phyloP scores from a whole-genome alignment of 2,329 filamentous ascomycete species.

The Sphaceloma murrayae region DNA sequence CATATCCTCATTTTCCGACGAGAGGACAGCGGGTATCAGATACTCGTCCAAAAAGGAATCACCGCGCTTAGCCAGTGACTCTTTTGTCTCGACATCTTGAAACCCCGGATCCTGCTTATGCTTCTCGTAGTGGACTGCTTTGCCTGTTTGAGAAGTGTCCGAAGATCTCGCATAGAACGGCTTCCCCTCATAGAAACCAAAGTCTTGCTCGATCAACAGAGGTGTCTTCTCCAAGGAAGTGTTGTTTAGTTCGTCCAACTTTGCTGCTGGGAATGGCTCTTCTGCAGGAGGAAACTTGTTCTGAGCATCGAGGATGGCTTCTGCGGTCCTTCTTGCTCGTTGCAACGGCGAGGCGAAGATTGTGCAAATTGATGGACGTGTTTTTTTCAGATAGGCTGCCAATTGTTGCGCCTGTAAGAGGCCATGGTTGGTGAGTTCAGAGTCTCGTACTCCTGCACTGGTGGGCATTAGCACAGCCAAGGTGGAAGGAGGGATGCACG shows the following conservation, averaged over 20 bases:
- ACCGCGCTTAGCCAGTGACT: constrained; percentile 55
- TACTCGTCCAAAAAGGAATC: constrained; percentile 57
- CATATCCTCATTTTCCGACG: too few species aligned
- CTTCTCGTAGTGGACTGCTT: constrained; percentile 32
- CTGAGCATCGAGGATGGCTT: constrained; percentile 53
- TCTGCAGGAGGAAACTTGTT: too few species aligned
- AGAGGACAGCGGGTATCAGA: constrained; percentile 50
- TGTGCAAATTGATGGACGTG: constrained; percentile 55
- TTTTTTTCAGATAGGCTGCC: constrained; percentile 55
- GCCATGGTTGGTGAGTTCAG: constrained; percentile 70
- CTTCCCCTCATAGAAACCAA: constrained; percentile 60
- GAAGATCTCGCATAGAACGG: constrained; percentile 40
- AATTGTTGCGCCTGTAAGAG: constrained; percentile 67
- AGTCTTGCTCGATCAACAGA: constrained; percentile 62
- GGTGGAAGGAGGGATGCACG: too few species aligned
- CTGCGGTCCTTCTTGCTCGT: constrained; percentile 62
- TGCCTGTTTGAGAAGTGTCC: constrained; percentile 29
- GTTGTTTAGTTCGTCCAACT: constrained; percentile 3
- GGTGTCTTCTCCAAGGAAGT: constrained; percentile 37
- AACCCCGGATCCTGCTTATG: constrained; percentile 37
- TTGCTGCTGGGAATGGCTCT: not conserved
- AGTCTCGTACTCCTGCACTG: constrained; percentile 73
- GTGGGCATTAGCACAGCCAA: not conserved
- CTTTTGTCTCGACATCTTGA: constrained; percentile 56
- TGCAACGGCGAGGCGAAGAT: constrained; percentile 72